Evolutionary conservation across 2,329 filamentous ascomycete species (phyloP).

Genomic region (Trichoderma sp.): DNA sequence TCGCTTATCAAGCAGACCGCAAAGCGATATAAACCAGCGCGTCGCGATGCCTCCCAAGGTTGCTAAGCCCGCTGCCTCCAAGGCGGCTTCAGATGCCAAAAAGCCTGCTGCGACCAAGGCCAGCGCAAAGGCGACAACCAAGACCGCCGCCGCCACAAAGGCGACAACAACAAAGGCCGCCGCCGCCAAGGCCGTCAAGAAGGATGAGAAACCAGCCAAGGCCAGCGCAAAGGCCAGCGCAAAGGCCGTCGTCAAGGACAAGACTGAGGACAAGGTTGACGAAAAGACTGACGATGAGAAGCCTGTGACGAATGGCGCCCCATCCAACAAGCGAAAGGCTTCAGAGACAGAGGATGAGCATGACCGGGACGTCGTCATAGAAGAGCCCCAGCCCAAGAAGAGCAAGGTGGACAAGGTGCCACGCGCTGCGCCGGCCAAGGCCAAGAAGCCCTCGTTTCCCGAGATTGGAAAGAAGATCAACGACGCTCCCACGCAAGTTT

Average conservation of each 20-base stretch:
- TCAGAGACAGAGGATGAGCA: constrained; percentile 28
- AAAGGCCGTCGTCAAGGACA: constrained; percentile 23
- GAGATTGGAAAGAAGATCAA: constrained; percentile 67
- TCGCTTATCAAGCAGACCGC: constrained; percentile 3
- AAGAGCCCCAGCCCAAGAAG: constrained; percentile 26
- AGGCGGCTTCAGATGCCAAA: constrained; percentile 27
- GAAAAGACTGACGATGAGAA: constrained; percentile 42
- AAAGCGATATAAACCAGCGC: neutral
- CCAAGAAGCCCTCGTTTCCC: constrained; percentile 49
- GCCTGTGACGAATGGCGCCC: constrained; percentile 26
- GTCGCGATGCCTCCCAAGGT: constrained; percentile 34
- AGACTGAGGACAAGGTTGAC: constrained; percentile 29
- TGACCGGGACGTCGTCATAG: constrained; percentile 22
- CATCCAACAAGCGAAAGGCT: constrained; percentile 30
- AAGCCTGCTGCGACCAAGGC: constrained; percentile 24
- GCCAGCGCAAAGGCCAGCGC: constrained; percentile 26
- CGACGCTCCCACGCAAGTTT: constrained; percentile 32
- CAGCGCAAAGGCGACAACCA: constrained; percentile 18
- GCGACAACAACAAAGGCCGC: constrained; percentile 29
- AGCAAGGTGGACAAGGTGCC: constrained; percentile 25
- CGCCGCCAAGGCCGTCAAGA: constrained; percentile 28
- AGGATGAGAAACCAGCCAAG: constrained; percentile 20
- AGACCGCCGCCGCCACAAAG: constrained; percentile 25
- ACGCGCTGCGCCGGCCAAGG: constrained; percentile 41
- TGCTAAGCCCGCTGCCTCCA: constrained; percentile 22